Base-by-base conservation (phyloP, 352 stramenopile genomes). In the Globisporangium parvum region DNA sequence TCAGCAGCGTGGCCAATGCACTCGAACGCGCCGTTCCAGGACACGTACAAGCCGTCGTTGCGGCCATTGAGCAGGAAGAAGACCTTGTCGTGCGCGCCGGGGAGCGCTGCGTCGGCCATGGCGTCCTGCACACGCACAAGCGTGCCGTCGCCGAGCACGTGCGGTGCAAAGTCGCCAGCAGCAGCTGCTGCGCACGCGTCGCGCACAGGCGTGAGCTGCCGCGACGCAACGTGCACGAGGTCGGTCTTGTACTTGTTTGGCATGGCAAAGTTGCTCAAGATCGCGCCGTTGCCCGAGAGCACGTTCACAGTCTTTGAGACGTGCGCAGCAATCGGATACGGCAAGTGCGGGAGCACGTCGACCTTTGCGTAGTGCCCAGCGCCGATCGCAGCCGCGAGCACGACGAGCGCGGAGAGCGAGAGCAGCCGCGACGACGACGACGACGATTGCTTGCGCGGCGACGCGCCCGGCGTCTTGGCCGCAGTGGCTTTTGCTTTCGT, bases 1-100 rank as follows among this genome's bases (percentile, higher is more conserved):
- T 76, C 50, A 0, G 79, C 79, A 3, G 75, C 69, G 23, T 67
- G 55, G 2, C 61, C 61, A 18, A 91, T 47, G 45, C 83, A 91
- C 12, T 71, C 67, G 46, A 87, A 89, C 37, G 89, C 57, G 15
- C 82, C 76, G 57, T 89, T 91, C 77, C 79, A 93, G 6, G 73
- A 73, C 48, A 88, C 77, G 66, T 91, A 91, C 49, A 93, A 53
- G 9, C 83, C 83, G 33, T 91, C 73, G 51, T 91, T 93, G 17
- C 63, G 75, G 12, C 83, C 83, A 51, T 93, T 93, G 60, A 93
- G 78, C 75, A 93, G 84, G 67, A 93, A 85, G 55, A 93, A 93
- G 44, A 89, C 56, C 58, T 70, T 71, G 72, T 90, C 69, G 8
- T 24, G 15, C 35, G 66, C 65, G 11, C 65, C 53, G 24, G n/a